Evolutionary conservation across 306 rosid genomes (phyloP), one percentile per base, ranked within the genome.

Genomic region (Vigna trinervia): DNA sequence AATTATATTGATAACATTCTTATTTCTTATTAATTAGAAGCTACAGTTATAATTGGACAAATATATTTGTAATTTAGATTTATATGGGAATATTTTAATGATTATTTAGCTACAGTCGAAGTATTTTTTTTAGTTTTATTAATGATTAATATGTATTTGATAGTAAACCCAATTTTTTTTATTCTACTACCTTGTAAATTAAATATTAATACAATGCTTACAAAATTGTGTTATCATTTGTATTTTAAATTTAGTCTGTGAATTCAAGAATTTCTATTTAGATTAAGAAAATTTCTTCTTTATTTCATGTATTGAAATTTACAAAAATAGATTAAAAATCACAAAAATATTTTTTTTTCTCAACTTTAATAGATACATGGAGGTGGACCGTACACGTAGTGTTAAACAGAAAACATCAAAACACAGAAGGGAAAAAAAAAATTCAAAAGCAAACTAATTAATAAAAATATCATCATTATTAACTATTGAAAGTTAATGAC

Each of bases 361-460:
- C 28, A 23, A 23, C 28, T 23, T 23, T 23, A 23, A 23, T 23
- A 26, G 28, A 26, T 26, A 0, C 0, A 53, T 30, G 12, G 9
- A 48, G 6, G 34, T 4, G 17, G 19, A 22, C 10, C 68, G 30
- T 53, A 4, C 5, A 12, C 34, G 28, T 81, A 26, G 17, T 65
- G 77, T 58, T 81, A 68, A 67, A 67, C 17, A 57, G 4, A 61
- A 69, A 60, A 75, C 53, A 17, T 76, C 56, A 65, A 69, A 45
- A 53, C 51, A 66, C 74, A 48, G 10, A 22, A 45, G 39, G 5
- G 12, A 50, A 48, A 50, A 48, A 50, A 41, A 4, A 13, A 79
- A 54, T 30, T 69, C 32, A 47, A 78, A 67, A 62, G 19, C 1
- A 32, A 74, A 39, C 10, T 14, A 30, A 14, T 28, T 17, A 71